Conservation (phyloP, 495 filamentous ascomycete species). For the Daldinia bambusicola region DNA sequence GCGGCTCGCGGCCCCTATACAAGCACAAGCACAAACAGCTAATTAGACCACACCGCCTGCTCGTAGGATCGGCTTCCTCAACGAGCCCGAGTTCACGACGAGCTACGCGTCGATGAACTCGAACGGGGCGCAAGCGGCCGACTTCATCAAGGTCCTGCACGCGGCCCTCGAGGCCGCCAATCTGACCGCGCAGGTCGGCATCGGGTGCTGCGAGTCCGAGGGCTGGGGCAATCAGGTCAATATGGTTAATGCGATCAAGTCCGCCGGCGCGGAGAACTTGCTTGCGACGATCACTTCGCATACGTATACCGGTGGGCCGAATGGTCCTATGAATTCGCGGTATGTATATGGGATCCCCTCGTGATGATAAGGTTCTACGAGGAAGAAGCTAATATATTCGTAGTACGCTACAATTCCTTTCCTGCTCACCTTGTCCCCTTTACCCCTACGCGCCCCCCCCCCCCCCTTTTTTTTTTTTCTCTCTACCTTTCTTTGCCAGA, state of each 20-base stretch:
- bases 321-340: constrained; percentile 47
- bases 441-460: not conserved
- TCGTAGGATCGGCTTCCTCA: constrained; percentile 49
- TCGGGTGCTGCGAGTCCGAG: constrained; percentile 56
- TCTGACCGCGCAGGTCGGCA: constrained; percentile 47
- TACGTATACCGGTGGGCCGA: constrained; percentile 52
- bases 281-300: constrained; percentile 53
- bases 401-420: constrained; percentile 19
- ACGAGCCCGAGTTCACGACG: constrained; percentile 56
- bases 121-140: constrained; percentile 52
- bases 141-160: constrained; percentile 55
- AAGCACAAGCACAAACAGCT: no score
- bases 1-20: constrained; percentile 32
- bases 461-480: not conserved
- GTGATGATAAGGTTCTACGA: not conserved
- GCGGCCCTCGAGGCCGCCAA: constrained; percentile 46
- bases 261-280: constrained; percentile 44
- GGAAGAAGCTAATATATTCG: constrained; percentile 9
- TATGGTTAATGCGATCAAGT: constrained; percentile 53
- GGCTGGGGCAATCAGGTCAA: constrained; percentile 55
- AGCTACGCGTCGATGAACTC: constrained; percentile 54
- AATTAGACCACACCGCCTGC: constrained; percentile 36
- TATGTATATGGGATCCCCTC: constrained; percentile 6
- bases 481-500: not conserved
- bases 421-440: not conserved